phyloP scores from a whole-genome alignment of 108 stramenopile genomes.

The Nitzschia sp. region DNA sequence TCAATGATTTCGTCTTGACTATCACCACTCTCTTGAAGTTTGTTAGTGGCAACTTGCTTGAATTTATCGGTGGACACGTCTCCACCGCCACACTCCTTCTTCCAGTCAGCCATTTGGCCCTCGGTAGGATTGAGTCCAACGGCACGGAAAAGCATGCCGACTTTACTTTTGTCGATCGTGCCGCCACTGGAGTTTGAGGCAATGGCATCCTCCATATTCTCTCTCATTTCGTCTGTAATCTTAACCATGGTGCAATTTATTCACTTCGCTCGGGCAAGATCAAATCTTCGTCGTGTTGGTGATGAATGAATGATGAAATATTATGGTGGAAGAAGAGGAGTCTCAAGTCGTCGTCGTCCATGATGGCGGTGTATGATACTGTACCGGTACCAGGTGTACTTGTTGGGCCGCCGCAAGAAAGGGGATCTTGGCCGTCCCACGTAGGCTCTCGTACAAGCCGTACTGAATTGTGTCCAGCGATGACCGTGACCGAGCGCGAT shows the following conservation, averaged over 20 bases:
- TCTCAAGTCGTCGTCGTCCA: too few relatives aligned
- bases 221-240: constrained; percentile 25
- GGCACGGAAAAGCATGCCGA: constrained; percentile 30
- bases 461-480: too few relatives aligned
- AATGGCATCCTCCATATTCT: constrained; percentile 10
- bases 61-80: constrained; percentile 21
- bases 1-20: constrained; percentile 33
- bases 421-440: too few relatives aligned
- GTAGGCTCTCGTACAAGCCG: too few relatives aligned
- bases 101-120: constrained; percentile 17
- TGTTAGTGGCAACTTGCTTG: background rate
- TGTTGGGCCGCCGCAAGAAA: too few relatives aligned
- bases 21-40: constrained; percentile 21
- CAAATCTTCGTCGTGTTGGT: too few relatives aligned
- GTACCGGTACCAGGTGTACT: too few relatives aligned
- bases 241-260: constrained; percentile 12
- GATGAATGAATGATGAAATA: too few relatives aligned
- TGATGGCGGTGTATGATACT: too few relatives aligned
- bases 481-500: too few relatives aligned
- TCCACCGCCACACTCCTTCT: constrained; percentile 22
- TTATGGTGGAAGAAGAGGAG: too few relatives aligned
- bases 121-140: constrained; percentile 35
- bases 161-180: constrained; percentile 14
- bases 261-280: too few relatives aligned
- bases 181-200: constrained; percentile 16